Percentiles rank a stretch among this genome's conserved stretches.
Evolutionary conservation across 2,329 filamentous ascomycete species (phyloP).

Genomic region (Trichoderma aggressivum): DNA sequence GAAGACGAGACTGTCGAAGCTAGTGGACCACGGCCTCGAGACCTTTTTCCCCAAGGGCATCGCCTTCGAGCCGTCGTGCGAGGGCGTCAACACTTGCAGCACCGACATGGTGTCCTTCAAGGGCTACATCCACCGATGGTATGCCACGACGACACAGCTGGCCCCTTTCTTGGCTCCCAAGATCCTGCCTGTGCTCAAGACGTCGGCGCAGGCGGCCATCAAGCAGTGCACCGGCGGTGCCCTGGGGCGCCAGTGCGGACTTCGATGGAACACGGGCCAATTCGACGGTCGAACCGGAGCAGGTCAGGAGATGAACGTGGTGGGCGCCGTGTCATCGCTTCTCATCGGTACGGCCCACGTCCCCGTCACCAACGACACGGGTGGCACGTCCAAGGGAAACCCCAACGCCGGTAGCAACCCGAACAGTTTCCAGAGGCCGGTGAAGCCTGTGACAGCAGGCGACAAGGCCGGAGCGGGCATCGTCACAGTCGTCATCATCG

Average conservation of each 20-base stretch:
- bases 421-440: slow-evolving; percentile 33
- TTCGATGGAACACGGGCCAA: slow-evolving; percentile 49
- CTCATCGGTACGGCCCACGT: slow-evolving; percentile 41
- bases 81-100: slow-evolving; percentile 52
- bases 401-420: slow-evolving; percentile 40
- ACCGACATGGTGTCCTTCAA: slow-evolving; percentile 64
- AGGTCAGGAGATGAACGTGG: slow-evolving; percentile 58
- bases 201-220: slow-evolving; percentile 52
- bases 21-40: slow-evolving; percentile 36
- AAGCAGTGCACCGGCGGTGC: slow-evolving; percentile 52
- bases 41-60: slow-evolving; percentile 55
- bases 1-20: slow-evolving; percentile 45
- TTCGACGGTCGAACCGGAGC: slow-evolving; percentile 56
- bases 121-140: slow-evolving; percentile 56
- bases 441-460: slow-evolving; percentile 39
- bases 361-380: slow-evolving; percentile 45
- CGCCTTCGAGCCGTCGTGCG: slow-evolving; percentile 61
- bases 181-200: slow-evolving; percentile 51
- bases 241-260: slow-evolving; percentile 49
- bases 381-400: slow-evolving; percentile 50
- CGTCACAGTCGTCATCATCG: slow-evolving; percentile 44
- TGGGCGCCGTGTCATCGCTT: slow-evolving; percentile 53
- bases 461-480: slow-evolving; percentile 49
- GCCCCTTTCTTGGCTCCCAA: slow-evolving; percentile 50
- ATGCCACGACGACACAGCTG: slow-evolving; percentile 50